Base-by-base conservation (phyloP, 306 rosid species). In the Malus asiatica region DNA sequence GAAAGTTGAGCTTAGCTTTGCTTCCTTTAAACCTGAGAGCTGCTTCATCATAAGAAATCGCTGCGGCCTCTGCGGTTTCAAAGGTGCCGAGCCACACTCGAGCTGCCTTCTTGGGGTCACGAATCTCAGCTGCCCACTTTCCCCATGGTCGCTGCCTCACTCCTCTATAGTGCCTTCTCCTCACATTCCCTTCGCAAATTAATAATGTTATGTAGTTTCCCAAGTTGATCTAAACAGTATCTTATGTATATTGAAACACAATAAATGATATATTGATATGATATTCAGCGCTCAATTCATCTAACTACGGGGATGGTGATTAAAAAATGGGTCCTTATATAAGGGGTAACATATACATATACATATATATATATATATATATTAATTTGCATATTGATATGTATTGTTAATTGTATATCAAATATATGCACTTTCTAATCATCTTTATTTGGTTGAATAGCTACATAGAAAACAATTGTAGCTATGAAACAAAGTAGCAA, bases 81-180 rank as follows among this genome's bases (percentile, higher is more conserved):
- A 91, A 91, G 0, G 97, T 91, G 64, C 97, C 97, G 2, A 91
- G 91, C 97, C 97, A 91, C 13, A 91, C 94, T 44, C 94, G 74
- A 0, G 94, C 91, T 10, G 94, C 97, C 46, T 91, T 91, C 61
- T 86, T 76, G 3, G 97, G 97, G 72, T 91, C 95, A 1, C 97
- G 90, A 78, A 91, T 91, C 83, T 89, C 97, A 2, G 97, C 91
- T 0, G 97, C 97, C 91, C 90, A 91, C 14, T 91, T 91, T 0
- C 97, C 97, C 95, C 97, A 91, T 38, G 97, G 97, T 29, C 97
- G 79, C 45, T 91, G 97, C 76, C 97, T 85, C 25, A 91, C 97
- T 42, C 97, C 97, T 83, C 97, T 88, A 67, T 91, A 91, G 81
- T 91, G 90, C 69, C 91, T 86, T 71, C 82, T 81, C 81, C 86